Evolutionary conservation across 306 rosid species (phyloP).

Genomic region (Senna tora): DNA sequence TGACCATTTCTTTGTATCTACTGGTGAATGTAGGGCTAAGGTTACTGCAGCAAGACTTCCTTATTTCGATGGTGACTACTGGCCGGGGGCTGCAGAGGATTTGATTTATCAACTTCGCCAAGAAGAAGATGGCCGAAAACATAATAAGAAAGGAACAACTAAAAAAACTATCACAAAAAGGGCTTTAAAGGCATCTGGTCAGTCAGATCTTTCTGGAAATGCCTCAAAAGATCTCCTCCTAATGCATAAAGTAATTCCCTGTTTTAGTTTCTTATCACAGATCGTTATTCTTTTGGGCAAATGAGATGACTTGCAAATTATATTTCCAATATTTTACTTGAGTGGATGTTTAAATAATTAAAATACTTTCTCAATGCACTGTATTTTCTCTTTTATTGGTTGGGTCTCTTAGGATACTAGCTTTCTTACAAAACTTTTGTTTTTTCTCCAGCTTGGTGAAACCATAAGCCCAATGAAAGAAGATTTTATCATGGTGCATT

Average conservation of each 20-base stretch:
- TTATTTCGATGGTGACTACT: conserved; percentile 98
- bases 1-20: conserved; percentile 89
- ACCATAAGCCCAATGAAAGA: conserved; percentile 98
- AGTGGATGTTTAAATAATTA: background rate
- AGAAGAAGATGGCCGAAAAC: conserved; percentile 97
- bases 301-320: conserved; percentile 18
- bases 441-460: conserved; percentile 86
- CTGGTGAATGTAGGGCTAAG: conserved; percentile 85
- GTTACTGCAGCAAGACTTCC: conserved; percentile 97
- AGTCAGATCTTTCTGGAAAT: conserved; percentile 93
- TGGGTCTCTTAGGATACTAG: background rate
- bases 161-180: conserved; percentile 91
- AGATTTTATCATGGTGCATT: conserved; percentile 97
- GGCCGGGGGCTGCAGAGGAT: conserved; percentile 99
- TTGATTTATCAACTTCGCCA: conserved; percentile 91
- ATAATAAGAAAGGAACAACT: conserved; percentile 84
- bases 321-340: background rate
- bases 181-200: conserved; percentile 93
- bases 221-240: conserved; percentile 94
- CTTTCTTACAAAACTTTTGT: conserved; percentile 34
- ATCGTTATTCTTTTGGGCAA: conserved; percentile 12
- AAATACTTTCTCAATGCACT: background rate
- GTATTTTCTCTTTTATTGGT: background rate
- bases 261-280: conserved; percentile 18
- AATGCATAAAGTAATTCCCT: conserved; percentile 87